Percentiles rank a stretch among this genome's conserved stretches.
Evolutionary conservation across 2,329 filamentous ascomycete species (phyloP).

Genomic region (Botryosphaeria agaves): DNA sequence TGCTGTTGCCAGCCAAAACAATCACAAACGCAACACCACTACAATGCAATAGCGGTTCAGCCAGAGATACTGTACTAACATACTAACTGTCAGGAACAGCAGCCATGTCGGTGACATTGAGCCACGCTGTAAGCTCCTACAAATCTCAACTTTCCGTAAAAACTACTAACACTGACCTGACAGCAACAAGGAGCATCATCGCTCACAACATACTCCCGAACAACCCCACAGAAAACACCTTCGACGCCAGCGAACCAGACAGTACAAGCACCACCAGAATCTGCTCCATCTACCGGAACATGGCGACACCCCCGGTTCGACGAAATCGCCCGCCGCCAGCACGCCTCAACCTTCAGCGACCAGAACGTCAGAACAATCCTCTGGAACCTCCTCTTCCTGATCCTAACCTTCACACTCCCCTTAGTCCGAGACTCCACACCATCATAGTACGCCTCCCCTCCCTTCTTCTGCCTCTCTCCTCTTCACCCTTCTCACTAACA

Average conservation of each 20-base stretch:
- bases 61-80: too few species aligned
- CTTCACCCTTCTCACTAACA: constrained; percentile 15
- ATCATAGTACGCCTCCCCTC: constrained; percentile 3
- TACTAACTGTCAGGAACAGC: too few species aligned
- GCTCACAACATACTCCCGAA: too few species aligned
- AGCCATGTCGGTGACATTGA: too few species aligned
- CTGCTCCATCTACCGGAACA: constrained; percentile 44
- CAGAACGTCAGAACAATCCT: constrained; percentile 54
- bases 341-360: constrained; percentile 61
- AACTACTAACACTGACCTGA: too few species aligned
- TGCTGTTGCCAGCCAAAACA: too few species aligned
- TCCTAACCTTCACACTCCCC: constrained; percentile 26
- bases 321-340: constrained; percentile 70
- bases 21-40: too few species aligned
- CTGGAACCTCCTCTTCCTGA: constrained; percentile 44
- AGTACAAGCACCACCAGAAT: neutral
- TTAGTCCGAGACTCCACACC: constrained; percentile 3
- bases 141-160: too few species aligned
- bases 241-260: neutral
- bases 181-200: too few species aligned
- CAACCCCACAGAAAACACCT: too few species aligned
- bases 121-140: too few species aligned
- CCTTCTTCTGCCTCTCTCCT: constrained; percentile 1
- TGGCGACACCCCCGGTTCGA: constrained; percentile 83
- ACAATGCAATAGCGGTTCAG: too few species aligned